A percentile compares a stretch with the other conserved stretches of the same genome.
Evolutionary conservation across 352 stramenopile genomes (phyloP).

Genomic region (Pythium dissotocum): DNA sequence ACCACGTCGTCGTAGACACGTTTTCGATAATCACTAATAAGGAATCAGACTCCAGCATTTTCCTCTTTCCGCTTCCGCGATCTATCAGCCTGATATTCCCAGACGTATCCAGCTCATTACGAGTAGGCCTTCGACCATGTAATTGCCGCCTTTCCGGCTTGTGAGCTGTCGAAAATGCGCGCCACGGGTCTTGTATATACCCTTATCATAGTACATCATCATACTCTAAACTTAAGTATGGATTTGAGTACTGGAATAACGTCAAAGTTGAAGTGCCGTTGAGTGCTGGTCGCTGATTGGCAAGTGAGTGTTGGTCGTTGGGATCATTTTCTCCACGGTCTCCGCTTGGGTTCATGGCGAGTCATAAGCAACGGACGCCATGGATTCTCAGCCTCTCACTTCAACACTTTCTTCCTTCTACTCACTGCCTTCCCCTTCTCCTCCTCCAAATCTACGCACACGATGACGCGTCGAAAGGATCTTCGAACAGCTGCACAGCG

Average conservation of each 20-base stretch:
- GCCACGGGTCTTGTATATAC: not conserved
- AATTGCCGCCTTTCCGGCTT: not conserved
- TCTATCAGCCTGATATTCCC: not conserved
- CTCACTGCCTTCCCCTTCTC: not conserved
- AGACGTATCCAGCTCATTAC: not conserved
- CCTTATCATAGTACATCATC: not conserved
- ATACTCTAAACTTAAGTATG: not conserved
- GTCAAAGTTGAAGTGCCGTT: constrained; percentile 13
- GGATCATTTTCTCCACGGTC: constrained; percentile 11
- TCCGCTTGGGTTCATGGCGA: constrained; percentile 9
- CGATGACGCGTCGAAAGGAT: constrained; percentile 3
- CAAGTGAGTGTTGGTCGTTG: constrained; percentile 18
- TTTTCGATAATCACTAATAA: not conserved
- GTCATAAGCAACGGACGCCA: constrained; percentile 2
- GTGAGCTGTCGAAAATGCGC: not conserved
- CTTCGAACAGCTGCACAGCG: not conserved
- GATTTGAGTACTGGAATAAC: not conserved
- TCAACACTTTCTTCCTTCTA: constrained; percentile 20
- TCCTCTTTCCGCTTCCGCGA: not conserved
- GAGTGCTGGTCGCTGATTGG: constrained; percentile 7
- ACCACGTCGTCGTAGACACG: not conserved
- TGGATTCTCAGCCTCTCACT: constrained; percentile 6
- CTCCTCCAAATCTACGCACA: not conserved
- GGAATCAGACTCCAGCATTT: not conserved
- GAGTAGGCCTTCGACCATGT: not conserved